Conservation (phyloP, 768 basidiomycete species). For the Lactarius deliciosus region DNA sequence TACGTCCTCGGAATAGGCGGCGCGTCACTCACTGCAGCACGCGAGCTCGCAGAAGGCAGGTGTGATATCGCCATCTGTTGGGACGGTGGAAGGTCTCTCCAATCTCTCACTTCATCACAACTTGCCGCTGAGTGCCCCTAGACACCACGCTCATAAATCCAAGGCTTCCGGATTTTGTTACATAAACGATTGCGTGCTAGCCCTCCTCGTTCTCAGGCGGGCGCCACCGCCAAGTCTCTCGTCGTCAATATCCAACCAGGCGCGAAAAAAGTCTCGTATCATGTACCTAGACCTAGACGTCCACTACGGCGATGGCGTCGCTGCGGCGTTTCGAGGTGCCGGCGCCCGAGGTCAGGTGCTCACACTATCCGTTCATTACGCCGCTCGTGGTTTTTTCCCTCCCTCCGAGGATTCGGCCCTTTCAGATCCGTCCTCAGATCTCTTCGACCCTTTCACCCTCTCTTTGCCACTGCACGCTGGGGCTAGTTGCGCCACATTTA, state of each 20-base stretch:
- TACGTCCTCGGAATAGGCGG: slow-evolving; percentile 77
- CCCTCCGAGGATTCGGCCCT: slow-evolving; percentile 51
- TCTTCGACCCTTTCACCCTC: slow-evolving; percentile 66
- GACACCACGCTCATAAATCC: slow-evolving; percentile 82
- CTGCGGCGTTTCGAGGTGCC: slow-evolving; percentile 61
- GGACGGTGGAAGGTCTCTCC: slow-evolving; percentile 82
- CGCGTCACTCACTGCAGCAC: slow-evolving; percentile 72
- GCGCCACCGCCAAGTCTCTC: slow-evolving; percentile 26
- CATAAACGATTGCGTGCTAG: slow-evolving; percentile 84
- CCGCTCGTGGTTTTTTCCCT: slow-evolving; percentile 84
- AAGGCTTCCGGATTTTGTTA: slow-evolving; percentile 92
- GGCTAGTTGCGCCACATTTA: slow-evolving; percentile 62
- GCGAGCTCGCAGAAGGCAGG: slow-evolving; percentile 49
- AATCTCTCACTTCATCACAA: slow-evolving; percentile 1
- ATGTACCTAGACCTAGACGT: slow-evolving; percentile 94
- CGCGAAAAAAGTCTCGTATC: slow-evolving; percentile 51
- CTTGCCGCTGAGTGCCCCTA: slow-evolving; percentile 30
- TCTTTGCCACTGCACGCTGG: slow-evolving; percentile 78
- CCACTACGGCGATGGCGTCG: slow-evolving; percentile 89
- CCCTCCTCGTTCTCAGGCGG: slow-evolving; percentile 68
- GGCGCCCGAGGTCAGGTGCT: slow-evolving; percentile 36
- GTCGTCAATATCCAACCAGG: neutral
- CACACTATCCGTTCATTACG: slow-evolving; percentile 84
- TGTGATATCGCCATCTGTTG: slow-evolving; percentile 75
- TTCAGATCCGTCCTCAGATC: slow-evolving; percentile 38